Percentiles rank a stretch among this genome's conserved stretches.
phyloP scores from a whole-genome alignment of 177 flowering plant genomes.

The Telopea speciosissima region DNA sequence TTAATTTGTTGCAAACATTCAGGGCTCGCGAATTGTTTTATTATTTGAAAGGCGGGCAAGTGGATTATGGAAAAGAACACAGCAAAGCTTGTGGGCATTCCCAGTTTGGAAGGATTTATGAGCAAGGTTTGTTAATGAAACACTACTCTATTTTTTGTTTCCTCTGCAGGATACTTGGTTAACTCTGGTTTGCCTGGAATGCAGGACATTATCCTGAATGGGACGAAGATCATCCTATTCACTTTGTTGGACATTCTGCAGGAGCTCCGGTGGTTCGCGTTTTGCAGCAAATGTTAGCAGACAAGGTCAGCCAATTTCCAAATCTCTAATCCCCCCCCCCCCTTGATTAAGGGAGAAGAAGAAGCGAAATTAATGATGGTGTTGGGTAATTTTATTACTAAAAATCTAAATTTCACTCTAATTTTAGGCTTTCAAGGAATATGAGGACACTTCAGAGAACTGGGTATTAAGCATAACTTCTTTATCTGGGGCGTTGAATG shows the following conservation, averaged over 20 bases:
- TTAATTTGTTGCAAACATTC: conserved; percentile 15
- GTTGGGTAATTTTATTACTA: neutral
- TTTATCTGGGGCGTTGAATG: conserved; percentile 93
- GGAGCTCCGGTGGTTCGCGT: conserved; percentile 94
- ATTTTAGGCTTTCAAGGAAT: conserved; percentile 74
- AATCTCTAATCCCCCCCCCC: neutral
- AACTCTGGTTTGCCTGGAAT: conserved; percentile 9
- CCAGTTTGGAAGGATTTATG: conserved; percentile 70
- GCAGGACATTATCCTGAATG: conserved; percentile 88
- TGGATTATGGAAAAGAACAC: conserved; percentile 96
- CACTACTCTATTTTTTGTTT: neutral
- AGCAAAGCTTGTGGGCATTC: conserved; percentile 80
- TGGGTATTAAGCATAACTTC: conserved; percentile 93
- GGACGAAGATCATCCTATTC: conserved; percentile 96
- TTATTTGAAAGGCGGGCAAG: conserved; percentile 93
- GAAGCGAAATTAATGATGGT: neutral
- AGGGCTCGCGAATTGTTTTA: conserved; percentile 97
- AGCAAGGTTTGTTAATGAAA: conserved; percentile 36
- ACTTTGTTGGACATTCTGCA: conserved; percentile 97
- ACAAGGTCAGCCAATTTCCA: conserved; percentile 48
- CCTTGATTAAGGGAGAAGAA: neutral
- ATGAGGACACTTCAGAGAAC: conserved; percentile 74
- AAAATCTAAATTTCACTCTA: neutral
- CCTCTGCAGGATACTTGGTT: neutral
- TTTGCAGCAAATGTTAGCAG: conserved; percentile 98